Evolutionary conservation across 345 rosid genomes (phyloP).

Genomic region (Erysimum cheiranthoides): DNA sequence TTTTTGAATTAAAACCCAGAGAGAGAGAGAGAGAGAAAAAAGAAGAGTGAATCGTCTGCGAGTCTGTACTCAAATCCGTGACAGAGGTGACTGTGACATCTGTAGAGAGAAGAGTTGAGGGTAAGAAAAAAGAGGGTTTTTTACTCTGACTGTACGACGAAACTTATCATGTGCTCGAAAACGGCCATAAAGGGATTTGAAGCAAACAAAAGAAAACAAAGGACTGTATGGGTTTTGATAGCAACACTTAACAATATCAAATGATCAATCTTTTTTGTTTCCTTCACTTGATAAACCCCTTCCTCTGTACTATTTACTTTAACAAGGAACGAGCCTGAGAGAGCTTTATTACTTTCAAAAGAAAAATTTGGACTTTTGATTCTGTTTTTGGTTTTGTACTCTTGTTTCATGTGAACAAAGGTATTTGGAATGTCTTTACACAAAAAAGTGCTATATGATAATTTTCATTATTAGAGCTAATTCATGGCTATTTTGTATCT

Average conservation of each 20-base stretch:
- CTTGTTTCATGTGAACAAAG: constrained; percentile 34
- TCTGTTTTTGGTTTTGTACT: constrained; percentile 37
- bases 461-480: not conserved
- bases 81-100: constrained; percentile 43
- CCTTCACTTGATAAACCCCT: constrained; percentile 21
- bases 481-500: not conserved
- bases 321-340: constrained; percentile 19
- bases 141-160: constrained; percentile 44
- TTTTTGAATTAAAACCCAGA: constrained; percentile 46
- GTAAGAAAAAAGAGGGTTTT: constrained; percentile 7
- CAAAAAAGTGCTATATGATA: not conserved
- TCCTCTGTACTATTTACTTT: constrained; percentile 27
- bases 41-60: constrained; percentile 33
- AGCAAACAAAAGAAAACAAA: constrained; percentile 32
- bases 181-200: constrained; percentile 43
- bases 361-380: constrained; percentile 31
- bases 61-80: constrained; percentile 45
- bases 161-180: constrained; percentile 44
- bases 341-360: constrained; percentile 18
- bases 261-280: not conserved
- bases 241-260: constrained; percentile 43
- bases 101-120: constrained; percentile 36
- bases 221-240: constrained; percentile 39
- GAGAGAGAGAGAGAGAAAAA: constrained; percentile 15
- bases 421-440: constrained; percentile 17